A percentile compares a stretch with the other conserved stretches of the same genome.
phyloP scores from a whole-genome alignment of 495 filamentous ascomycete species.

The Hapsidospora chrysogenum region DNA sequence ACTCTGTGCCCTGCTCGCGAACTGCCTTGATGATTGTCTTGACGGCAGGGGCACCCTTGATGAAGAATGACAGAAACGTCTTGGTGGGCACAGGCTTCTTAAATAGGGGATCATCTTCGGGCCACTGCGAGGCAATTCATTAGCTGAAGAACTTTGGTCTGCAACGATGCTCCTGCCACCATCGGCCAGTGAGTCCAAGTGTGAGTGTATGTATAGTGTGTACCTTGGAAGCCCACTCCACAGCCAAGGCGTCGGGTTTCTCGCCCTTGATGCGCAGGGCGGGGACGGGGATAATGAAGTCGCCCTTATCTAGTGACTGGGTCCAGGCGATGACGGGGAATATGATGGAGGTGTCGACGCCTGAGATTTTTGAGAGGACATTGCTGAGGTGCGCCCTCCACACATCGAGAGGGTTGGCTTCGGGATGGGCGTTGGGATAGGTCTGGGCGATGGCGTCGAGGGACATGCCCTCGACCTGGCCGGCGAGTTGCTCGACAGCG shows the following conservation, averaged over 20 bases:
- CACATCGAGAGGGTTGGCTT: conserved; percentile 71
- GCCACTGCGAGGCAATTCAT: conserved; percentile 31
- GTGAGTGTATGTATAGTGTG: too few species aligned
- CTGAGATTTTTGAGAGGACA: conserved; percentile 52
- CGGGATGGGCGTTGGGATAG: conserved; percentile 43
- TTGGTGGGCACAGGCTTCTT: conserved; percentile 44
- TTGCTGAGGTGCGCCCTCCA: conserved; percentile 73
- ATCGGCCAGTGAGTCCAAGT: conserved; percentile 4
- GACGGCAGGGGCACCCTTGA: conserved; percentile 41
- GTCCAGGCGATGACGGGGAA: conserved; percentile 72
- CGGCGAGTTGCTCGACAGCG: conserved; percentile 17
- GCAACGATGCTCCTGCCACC: too few species aligned
- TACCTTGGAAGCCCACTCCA: conserved; percentile 55
- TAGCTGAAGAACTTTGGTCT: not conserved
- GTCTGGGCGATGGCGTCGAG: conserved; percentile 21
- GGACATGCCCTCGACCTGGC: conserved; percentile 19
- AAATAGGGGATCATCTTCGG: conserved; percentile 55
- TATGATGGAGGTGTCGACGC: conserved; percentile 58
- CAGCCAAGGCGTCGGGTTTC: conserved; percentile 56
- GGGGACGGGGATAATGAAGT: conserved; percentile 65
- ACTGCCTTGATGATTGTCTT: conserved; percentile 47
- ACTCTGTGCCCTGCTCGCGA: conserved; percentile 40
- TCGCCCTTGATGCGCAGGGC: conserved; percentile 66
- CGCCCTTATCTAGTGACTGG: conserved; percentile 71
- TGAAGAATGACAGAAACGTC: conserved; percentile 70